Evolutionary conservation across 1,284 basidiomycete genomes (phyloP).

Genomic region (Pseudozyma hubeiensis): DNA sequence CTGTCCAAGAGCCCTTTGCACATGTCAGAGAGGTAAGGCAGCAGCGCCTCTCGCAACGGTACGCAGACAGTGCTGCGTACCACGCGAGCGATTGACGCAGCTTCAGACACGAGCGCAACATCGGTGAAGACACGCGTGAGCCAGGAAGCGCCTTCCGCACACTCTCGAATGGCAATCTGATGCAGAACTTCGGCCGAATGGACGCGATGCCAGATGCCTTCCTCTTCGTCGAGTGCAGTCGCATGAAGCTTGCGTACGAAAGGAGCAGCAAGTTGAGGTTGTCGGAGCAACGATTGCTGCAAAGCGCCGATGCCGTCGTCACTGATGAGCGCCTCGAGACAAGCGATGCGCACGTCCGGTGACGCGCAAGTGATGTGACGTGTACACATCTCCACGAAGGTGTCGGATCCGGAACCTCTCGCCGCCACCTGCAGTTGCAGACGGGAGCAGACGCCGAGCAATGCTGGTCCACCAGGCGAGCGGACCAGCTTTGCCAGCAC

Average conservation of each 20-base stretch:
- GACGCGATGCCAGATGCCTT: conserved; percentile 50
- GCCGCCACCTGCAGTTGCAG: conserved; percentile 29
- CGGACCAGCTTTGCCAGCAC: conserved; percentile 15
- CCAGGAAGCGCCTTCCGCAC: conserved; percentile 13
- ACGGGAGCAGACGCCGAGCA: conserved; percentile 30
- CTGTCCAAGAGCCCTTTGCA: conserved; percentile 26
- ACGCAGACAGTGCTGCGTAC: conserved; percentile 34
- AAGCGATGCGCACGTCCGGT: conserved; percentile 27
- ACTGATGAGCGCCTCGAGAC: conserved; percentile 39
- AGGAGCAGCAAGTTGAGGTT: conserved; percentile 4
- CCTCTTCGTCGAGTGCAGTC: conserved; percentile 8
- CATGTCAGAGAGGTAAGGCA: conserved; percentile 47
- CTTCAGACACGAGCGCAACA: conserved; percentile 9
- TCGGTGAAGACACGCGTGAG: conserved; percentile 9
- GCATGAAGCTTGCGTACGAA: conserved; percentile 34
- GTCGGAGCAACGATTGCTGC: conserved; percentile 14
- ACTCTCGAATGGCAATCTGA: conserved; percentile 13
- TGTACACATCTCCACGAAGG: conserved; percentile 27
- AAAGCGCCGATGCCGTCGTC: conserved; percentile 30
- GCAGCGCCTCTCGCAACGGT: conserved; percentile 51
- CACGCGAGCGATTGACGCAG: conserved; percentile 13
- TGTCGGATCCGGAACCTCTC: background rate
- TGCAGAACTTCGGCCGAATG: conserved; percentile 36
- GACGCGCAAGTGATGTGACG: conserved; percentile 9
- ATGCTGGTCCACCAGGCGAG: conserved; percentile 25